Base-by-base conservation (phyloP, 78 protist genomes). In the Neovahlkampfia damariscottae region DNA sequence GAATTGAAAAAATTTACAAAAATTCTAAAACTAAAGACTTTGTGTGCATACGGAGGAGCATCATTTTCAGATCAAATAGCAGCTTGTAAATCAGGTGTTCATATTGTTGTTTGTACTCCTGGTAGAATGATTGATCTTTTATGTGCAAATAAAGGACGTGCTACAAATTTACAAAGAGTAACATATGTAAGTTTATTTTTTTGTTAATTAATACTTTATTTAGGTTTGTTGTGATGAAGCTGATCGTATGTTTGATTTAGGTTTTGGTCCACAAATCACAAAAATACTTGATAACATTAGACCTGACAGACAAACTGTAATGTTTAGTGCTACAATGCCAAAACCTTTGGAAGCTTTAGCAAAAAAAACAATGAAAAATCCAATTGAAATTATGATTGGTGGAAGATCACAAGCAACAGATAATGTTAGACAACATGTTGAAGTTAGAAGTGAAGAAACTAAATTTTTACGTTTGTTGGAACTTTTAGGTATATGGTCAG, bases 311-410 rank as follows among this genome's bases (percentile, higher is more conserved):
- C 99, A 98, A 88, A 95, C 97, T 29, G 87, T 96, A 27, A 89
- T 98, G 97, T 98, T 85, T 82, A 82, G 93, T 27, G 99, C 99
- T 28, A 98, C 99, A 3, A 96, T 96, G 97, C 99, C 99, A 34
- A 82, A 79, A 69, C 93, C 82, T 69, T 92, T 97, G 38, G 95
- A 87, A 78, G 6, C 8, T 38, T 79, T 92, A 2, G 97, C 96
- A 0, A 6, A n/a, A 38, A 80, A 84, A 67, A 90, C 84, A 82
- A 38, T 94, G 72, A 5, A 76, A 8, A 74, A 80, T 41, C 39
- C 90, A 37, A 58, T 89, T 38, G 71, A 66, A 72, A 76, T 87
- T 62, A 90, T 89, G 59, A 82, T 93, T 36, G 92, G 92, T 38
- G 32, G 29, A 2, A 37, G 68, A n/a, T 96, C 83, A 35, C 10